phyloP scores from a whole-genome alignment of 2,329 filamentous ascomycete genomes.

The Monascus ruber region DNA sequence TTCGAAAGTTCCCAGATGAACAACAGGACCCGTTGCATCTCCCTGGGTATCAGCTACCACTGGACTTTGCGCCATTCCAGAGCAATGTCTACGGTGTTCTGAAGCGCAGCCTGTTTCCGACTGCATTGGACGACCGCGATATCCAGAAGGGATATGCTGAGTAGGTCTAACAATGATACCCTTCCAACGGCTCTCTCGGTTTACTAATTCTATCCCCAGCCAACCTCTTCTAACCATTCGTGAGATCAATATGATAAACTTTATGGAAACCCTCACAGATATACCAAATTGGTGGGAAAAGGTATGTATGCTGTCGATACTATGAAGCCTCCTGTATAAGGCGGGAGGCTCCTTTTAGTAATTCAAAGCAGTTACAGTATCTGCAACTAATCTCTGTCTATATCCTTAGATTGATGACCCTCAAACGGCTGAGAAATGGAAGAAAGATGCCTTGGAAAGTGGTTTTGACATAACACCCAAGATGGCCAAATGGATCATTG shows the following conservation, averaged over 20 bases:
- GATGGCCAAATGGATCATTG: slow-evolving; percentile 30
- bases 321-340: too few relatives aligned
- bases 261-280: slow-evolving; percentile 33
- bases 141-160: slow-evolving; percentile 18
- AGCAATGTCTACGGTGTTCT: slow-evolving; percentile 18
- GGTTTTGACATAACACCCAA: slow-evolving; percentile 19
- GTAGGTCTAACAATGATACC: slow-evolving; percentile 6
- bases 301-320: slow-evolving; percentile 4
- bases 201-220: slow-evolving; percentile 4
- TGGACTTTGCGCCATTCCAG: slow-evolving; percentile 14
- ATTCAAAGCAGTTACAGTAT: too few relatives aligned
- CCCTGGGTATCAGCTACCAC: slow-evolving; percentile 22
- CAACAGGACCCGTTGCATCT: slow-evolving; percentile 12
- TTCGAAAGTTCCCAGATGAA: slow-evolving; percentile 2
- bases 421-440: slow-evolving; percentile 19
- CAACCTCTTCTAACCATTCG: slow-evolving; percentile 21
- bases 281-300: slow-evolving; percentile 30
- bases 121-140: slow-evolving; percentile 20
- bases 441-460: slow-evolving; percentile 11
- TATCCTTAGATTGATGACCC: slow-evolving; percentile 21
- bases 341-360: too few relatives aligned
- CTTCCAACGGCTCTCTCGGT: not conserved
- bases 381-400: too few relatives aligned
- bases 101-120: slow-evolving; percentile 19
- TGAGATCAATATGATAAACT: slow-evolving; percentile 27